Conservation (phyloP, 208 protist genomes). For the Naegleria fowleri region DNA sequence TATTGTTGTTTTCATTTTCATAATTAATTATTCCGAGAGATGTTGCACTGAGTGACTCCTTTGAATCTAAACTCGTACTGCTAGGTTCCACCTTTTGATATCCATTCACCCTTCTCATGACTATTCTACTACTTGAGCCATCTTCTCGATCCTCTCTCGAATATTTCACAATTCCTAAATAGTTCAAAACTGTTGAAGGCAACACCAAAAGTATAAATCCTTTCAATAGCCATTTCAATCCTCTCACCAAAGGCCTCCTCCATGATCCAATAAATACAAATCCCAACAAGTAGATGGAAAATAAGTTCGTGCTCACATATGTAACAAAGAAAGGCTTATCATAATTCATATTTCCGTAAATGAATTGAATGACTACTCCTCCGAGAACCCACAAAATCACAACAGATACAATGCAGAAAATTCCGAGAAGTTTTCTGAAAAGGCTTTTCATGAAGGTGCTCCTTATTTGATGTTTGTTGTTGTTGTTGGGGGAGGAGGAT, state of each 20-base stretch:
- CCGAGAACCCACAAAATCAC: background rate
- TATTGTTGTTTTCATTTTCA: no score
- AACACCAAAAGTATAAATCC: background rate
- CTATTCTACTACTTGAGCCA: no score
- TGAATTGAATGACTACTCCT: background rate
- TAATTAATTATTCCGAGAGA: no score
- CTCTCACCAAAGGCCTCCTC: background rate
- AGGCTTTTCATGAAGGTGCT: background rate
- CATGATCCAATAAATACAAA: background rate
- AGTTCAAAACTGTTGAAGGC: background rate
- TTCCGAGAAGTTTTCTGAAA: background rate
- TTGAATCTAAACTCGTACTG: no score
- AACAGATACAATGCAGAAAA: background rate
- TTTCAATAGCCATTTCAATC: background rate
- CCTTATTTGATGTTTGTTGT: no score
- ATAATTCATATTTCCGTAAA: background rate
- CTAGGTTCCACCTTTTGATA: no score
- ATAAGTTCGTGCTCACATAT: background rate
- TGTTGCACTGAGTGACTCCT: no score
- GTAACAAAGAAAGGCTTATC: constrained; percentile 19
- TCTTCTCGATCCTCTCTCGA: no score
- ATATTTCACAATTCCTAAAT: no score
- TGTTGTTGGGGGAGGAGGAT: no score
- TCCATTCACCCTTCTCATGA: no score
- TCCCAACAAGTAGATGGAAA: constrained; percentile 13